phyloP scores from a whole-genome alignment of 768 basidiomycete species.

The Erythrobasidium yunnanense region DNA sequence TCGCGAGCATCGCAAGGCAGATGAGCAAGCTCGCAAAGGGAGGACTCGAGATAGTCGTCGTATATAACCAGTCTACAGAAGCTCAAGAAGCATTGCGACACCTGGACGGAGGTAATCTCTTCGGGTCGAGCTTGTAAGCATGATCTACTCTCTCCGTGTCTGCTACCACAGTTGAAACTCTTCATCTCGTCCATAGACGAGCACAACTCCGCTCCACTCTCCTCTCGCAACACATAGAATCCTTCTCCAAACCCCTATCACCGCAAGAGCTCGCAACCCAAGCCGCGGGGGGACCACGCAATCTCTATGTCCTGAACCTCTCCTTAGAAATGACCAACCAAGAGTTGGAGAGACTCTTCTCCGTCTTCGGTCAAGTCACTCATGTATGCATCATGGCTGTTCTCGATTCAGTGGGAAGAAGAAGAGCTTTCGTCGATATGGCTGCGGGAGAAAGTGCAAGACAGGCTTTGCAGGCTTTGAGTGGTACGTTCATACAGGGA shows the following conservation, averaged over 20 bases:
- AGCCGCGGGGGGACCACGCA: constrained; percentile 23
- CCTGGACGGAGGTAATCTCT: constrained; percentile 19
- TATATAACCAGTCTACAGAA: neutral
- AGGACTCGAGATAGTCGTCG: constrained; percentile 1
- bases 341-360: constrained; percentile 23
- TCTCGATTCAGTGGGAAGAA: constrained; percentile 15
- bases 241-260: constrained; percentile 12
- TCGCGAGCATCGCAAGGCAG: constrained; percentile 16
- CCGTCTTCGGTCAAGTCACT: constrained; percentile 14
- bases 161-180: neutral
- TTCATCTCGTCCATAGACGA: neutral
- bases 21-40: constrained; percentile 1
- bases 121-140: constrained; percentile 6
- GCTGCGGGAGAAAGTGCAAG: constrained; percentile 18
- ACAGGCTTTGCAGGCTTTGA: constrained; percentile 13
- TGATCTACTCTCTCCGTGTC: neutral
- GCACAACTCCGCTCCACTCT: constrained; percentile 1
- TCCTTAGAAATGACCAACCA: constrained; percentile 26
- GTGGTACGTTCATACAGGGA: constrained; percentile 4
- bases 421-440: constrained; percentile 28
- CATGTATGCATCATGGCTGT: constrained; percentile 27
- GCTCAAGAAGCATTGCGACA: constrained; percentile 24
- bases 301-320: constrained; percentile 26
- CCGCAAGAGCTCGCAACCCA: constrained; percentile 1
- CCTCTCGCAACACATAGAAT: constrained; percentile 8